Percentiles rank a stretch among this genome's conserved stretches.
phyloP scores from a whole-genome alignment of 371 early-diverging fungal genomes.

The Amoeboaphelidium protococcarum region DNA sequence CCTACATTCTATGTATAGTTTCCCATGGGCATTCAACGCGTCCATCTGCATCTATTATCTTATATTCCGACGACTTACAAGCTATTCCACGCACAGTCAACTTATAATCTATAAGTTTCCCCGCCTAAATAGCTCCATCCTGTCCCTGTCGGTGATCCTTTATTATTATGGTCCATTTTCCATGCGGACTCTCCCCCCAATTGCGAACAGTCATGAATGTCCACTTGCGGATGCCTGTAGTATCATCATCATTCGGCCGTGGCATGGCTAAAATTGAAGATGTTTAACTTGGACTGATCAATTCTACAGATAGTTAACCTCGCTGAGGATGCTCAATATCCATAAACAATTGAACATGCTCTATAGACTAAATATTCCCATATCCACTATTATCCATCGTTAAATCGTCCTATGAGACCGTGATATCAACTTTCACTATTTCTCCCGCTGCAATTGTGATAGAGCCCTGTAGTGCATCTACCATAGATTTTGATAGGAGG shows the following conservation, averaged over 20 bases:
- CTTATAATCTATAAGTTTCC: neutral
- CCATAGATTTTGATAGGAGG: neutral
- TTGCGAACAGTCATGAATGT: conserved; percentile 8
- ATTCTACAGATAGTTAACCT: conserved; percentile 1
- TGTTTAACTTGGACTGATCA: conserved; percentile 4
- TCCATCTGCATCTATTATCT: too few relatives aligned
- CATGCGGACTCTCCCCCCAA: conserved; percentile 7
- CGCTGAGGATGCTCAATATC: conserved; percentile 3
- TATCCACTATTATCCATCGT: neutral
- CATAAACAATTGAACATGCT: conserved; percentile 6
- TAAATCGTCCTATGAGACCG: neutral
- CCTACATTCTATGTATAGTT: too few relatives aligned
- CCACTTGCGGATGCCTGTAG: conserved; percentile 6
- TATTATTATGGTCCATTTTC: conserved; percentile 5
- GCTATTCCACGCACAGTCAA: neutral
- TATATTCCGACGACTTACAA: too few relatives aligned
- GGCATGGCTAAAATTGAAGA: conserved; percentile 3
- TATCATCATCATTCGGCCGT: conserved; percentile 3
- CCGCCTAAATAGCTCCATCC: neutral
- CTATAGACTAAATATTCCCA: conserved; percentile 1
- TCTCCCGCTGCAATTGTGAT: neutral
- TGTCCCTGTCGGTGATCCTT: too few relatives aligned
- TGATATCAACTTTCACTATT: neutral
- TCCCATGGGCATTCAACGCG: too few relatives aligned
- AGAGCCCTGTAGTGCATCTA: neutral